Evolutionary conservation across 371 early-diverging fungal genomes (phyloP).

Genomic region (Choanephora cucurbitarum): DNA sequence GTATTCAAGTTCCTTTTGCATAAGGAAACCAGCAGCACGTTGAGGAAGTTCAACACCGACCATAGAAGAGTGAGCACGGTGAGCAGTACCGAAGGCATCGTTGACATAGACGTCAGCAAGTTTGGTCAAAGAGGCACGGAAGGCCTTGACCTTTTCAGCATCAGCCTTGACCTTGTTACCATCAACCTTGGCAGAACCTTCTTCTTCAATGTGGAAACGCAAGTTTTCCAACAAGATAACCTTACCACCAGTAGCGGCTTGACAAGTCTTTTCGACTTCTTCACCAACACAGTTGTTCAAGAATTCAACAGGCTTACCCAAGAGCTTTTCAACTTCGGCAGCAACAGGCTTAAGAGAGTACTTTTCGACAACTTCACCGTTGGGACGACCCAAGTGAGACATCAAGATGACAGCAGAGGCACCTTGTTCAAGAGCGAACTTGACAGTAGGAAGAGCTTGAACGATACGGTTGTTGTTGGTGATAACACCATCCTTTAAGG

Average conservation of each 20-base stretch:
- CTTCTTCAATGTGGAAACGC: constrained; percentile 98
- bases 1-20: constrained; percentile 99
- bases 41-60: constrained; percentile 92
- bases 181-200: constrained; percentile 90
- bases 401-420: constrained; percentile 93
- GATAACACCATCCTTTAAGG: constrained; percentile 89
- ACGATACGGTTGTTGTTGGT: constrained; percentile 97
- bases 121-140: constrained; percentile 89
- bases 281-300: constrained; percentile 92
- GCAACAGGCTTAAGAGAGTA: constrained; percentile 94
- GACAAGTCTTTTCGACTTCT: constrained; percentile 84
- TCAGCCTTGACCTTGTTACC: constrained; percentile 90
- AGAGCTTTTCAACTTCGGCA: constrained; percentile 81
- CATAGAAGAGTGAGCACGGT: constrained; percentile 97
- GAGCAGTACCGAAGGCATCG: constrained; percentile 99
- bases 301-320: constrained; percentile 88
- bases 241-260: constrained; percentile 75
- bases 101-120: constrained; percentile 98
- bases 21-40: constrained; percentile 95
- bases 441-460: constrained; percentile 96
- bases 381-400: constrained; percentile 99
- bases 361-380: constrained; percentile 86
- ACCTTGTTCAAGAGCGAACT: constrained; percentile 86
- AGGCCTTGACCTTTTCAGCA: constrained; percentile 76
- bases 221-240: constrained; percentile 97